Percentiles rank a stretch among this genome's conserved stretches.
These are phyloP conservation scores for Hamamelis virginiana DNA, from an alignment of 164 flowering plant genomes.

Conservation along the genomic window DNA sequence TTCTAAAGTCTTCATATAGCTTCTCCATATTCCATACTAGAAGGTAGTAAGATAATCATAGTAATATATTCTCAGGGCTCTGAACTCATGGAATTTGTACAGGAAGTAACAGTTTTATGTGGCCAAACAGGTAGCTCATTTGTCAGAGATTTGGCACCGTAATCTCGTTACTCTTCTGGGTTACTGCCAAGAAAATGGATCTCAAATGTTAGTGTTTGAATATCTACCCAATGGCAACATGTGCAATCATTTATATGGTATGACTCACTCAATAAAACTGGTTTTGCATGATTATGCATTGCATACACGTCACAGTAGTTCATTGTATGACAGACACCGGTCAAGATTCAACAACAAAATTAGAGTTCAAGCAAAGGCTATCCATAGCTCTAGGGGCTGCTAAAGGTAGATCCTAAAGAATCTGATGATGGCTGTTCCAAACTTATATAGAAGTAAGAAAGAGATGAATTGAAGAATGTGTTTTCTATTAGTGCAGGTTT, in stretches of 20 bases:
- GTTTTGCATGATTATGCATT: neutral
- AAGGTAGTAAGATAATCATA: neutral
- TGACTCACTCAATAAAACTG: conserved; percentile 6
- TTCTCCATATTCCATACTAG: neutral
- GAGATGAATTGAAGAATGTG: neutral
- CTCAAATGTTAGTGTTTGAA: conserved; percentile 60
- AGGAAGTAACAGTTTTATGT: conserved; percentile 8
- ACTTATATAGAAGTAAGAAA: neutral
- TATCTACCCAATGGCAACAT: conserved; percentile 72
- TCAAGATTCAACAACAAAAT: conserved; percentile 35
- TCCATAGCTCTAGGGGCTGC: conserved; percentile 72
- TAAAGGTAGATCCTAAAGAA: conserved; percentile 48
- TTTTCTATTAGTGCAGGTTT: conserved; percentile 45
- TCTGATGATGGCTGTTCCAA: neutral
- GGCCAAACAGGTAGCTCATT: conserved; percentile 44
- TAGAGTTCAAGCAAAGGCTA: conserved; percentile 73
- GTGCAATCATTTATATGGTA: conserved; percentile 70
- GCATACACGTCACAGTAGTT: neutral
- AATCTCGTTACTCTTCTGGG: conserved; percentile 66
- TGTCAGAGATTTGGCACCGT: conserved; percentile 53
- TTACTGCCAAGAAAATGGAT: conserved; percentile 61
- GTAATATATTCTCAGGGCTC: neutral
- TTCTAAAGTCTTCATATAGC: neutral
- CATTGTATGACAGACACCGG: conserved; percentile 34
- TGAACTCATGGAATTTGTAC: neutral